phyloP scores from a whole-genome alignment of 441 rosid genomes.

The Pelargonium australe region DNA sequence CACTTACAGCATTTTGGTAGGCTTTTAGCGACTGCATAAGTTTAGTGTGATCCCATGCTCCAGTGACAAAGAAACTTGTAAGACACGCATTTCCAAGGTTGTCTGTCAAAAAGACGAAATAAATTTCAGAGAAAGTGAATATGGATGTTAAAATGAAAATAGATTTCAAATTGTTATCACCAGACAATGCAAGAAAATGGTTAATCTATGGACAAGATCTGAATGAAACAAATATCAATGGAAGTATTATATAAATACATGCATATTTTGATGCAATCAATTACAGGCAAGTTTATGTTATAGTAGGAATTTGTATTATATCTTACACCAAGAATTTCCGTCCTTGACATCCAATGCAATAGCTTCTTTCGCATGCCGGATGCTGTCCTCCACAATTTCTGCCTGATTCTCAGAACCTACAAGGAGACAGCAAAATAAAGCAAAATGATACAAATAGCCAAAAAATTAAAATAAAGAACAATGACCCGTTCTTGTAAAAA shows the following conservation, averaged over 20 bases:
- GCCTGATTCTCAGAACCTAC: slow-evolving; percentile 52
- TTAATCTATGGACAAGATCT: not conserved
- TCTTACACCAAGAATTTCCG: slow-evolving; percentile 76
- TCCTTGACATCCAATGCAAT: slow-evolving; percentile 70
- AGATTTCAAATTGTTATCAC: not conserved
- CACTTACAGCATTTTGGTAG: slow-evolving; percentile 68
- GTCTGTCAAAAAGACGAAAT: slow-evolving; percentile 38
- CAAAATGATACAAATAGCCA: slow-evolving; percentile 3
- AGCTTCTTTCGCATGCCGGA: slow-evolving; percentile 69
- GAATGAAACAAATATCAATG: not conserved
- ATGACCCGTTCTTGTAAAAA: not conserved
- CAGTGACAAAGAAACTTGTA: slow-evolving; percentile 56
- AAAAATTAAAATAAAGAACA: not conserved
- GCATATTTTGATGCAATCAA: not conserved
- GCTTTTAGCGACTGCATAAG: slow-evolving; percentile 64
- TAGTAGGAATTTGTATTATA: not conserved
- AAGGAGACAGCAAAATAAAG: slow-evolving; percentile 14
- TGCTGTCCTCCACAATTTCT: slow-evolving; percentile 56
- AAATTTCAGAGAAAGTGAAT: slow-evolving; percentile 9
- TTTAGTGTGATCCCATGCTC: slow-evolving; percentile 67
- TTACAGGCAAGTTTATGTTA: not conserved
- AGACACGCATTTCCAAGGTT: slow-evolving; percentile 69
- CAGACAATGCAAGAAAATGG: slow-evolving; percentile 7
- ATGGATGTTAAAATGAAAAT: slow-evolving; percentile 11
- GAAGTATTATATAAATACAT: not conserved